Evolutionary conservation across 495 filamentous ascomycete genomes (phyloP), one percentile per base, ranked within the genome.

Genomic region (Xylaria cubensis): DNA sequence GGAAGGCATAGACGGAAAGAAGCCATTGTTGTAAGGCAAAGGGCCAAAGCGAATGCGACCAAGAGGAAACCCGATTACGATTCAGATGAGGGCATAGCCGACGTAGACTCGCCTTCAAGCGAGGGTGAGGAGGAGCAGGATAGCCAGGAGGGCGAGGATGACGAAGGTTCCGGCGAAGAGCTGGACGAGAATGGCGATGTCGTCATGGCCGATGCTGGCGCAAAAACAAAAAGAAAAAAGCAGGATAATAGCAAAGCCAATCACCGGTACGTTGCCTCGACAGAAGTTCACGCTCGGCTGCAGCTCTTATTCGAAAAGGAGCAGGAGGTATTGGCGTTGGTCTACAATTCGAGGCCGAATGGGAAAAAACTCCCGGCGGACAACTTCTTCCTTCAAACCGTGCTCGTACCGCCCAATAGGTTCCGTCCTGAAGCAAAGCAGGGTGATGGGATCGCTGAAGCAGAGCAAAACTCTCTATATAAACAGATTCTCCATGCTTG

Each of bases 381-480:
- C 76, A 97, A 97, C 89, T 97, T 99, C 81, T 99, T 99, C 82
- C 86, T 98, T 59, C 89, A 91, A 72, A 90, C 86, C 42, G 82
- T 99, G 44, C 80, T 97, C 29, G 92, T 99, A 4, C 94, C 97
- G 19, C 96, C 97, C 0, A 98, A 96, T 78, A 92, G 90, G 75
- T 98, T 92, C 79, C 90, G 97, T n/a, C 94, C 94, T 29, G 94
- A 94, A 79, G 90, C 94, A n/a, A 85, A 87, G 41, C 92, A 93
- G 55, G 92, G 93, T 62, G 87, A 92, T 50, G 89, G 90, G 19
- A 90, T 98, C 69, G 87, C 93, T 55, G 97, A 99, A 81, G 88
- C 92, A 1, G 88, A 91, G 71, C 92, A 96, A 77, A 99, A 99
- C 81, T 88, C 85, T 1, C 86, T 93, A 0, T 96, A 97, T 80